Conservation (phyloP, 75 land plant genomes). For the Cunninghamia lanceolata region DNA sequence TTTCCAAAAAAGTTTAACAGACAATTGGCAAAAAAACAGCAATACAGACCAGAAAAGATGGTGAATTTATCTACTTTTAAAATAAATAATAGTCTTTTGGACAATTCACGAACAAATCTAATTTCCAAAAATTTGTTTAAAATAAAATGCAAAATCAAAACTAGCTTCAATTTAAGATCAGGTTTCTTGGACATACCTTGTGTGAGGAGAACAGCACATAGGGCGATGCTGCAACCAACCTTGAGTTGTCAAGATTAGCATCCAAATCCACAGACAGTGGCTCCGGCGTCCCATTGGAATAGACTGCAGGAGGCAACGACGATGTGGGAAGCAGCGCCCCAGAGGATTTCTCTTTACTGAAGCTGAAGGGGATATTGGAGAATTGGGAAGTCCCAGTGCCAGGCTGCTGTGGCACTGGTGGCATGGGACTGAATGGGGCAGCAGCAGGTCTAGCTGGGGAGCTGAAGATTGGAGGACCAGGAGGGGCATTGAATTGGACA, state of each 20-base stretch:
- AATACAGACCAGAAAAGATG: not conserved
- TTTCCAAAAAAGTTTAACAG: not conserved
- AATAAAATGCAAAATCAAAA: not conserved
- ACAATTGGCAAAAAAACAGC: not conserved
- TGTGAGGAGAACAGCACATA: constrained; percentile 87
- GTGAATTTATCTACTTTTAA: not conserved
- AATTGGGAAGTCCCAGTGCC: constrained; percentile 22
- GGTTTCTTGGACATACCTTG: constrained; percentile 48
- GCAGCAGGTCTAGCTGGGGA: constrained; percentile 65
- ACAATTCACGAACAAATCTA: not conserved
- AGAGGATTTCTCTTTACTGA: constrained; percentile 47
- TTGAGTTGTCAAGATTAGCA: constrained; percentile 27
- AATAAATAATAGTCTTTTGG: not conserved
- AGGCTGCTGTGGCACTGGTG: constrained; percentile 8
- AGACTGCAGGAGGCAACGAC: constrained; percentile 18
- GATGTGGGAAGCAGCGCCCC: constrained; percentile 44
- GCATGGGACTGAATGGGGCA: constrained; percentile 35
- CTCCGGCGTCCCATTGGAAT: constrained; percentile 45
- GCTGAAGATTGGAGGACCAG: constrained; percentile 82
- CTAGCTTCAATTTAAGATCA: not conserved
- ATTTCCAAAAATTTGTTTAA: not conserved
- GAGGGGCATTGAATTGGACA: constrained; percentile 65
- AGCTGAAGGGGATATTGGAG: constrained; percentile 52
- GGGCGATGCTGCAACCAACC: constrained; percentile 46
- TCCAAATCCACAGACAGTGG: constrained; percentile 21